A percentile compares a stretch with the other conserved stretches of the same genome.
Evolutionary conservation across 202 grass and related monocot genomes (phyloP).

Genomic region (Zoysia matrella): DNA sequence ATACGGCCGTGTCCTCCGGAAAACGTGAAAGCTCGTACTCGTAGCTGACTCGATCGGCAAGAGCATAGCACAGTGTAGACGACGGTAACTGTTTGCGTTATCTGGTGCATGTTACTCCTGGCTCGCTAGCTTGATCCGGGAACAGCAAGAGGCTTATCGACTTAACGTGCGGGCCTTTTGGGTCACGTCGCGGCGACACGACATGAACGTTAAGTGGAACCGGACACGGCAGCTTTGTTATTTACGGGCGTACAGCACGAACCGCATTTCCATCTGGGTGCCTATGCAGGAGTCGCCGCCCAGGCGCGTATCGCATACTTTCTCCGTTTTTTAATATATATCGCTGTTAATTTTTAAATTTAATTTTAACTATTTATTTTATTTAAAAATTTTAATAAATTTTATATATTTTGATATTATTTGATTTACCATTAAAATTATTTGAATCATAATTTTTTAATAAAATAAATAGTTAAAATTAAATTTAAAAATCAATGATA

Average conservation of each 20-base stretch:
- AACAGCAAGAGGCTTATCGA: conserved; percentile 18
- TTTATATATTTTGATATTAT: no score
- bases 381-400: no score
- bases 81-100: background rate
- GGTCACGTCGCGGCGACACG: background rate
- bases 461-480: no score
- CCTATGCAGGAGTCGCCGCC: conserved; percentile 3
- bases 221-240: background rate
- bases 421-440: no score
- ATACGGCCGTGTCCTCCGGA: conserved; percentile 45
- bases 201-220: conserved; percentile 11
- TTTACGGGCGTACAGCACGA: conserved; percentile 32
- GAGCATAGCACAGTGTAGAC: background rate
- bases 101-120: background rate
- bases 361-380: no score
- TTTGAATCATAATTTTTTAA: no score
- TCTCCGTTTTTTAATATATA: no score
- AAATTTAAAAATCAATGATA: no score
- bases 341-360: no score
- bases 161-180: background rate
- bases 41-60: background rate
- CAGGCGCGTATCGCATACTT: background rate
- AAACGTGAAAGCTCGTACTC: background rate
- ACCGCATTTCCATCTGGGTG: conserved; percentile 25
- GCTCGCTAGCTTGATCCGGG: background rate